These are phyloP conservation scores for Lipomyces spencermartinsiae DNA, from an alignment of 805 yeast species.

Conservation along the genomic window DNA sequence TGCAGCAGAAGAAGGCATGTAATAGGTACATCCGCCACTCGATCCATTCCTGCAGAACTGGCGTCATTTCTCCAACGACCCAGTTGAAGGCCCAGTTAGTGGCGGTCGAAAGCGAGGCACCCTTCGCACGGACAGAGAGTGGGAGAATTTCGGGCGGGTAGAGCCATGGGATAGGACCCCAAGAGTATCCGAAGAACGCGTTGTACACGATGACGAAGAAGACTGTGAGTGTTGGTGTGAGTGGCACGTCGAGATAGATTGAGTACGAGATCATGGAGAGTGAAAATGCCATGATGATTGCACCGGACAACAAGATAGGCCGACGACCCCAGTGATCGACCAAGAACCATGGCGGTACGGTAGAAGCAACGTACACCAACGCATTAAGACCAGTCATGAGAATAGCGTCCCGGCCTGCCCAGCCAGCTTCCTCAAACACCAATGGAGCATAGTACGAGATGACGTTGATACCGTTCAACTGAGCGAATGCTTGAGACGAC, in stretches of 20 bases:
- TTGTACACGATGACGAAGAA: constrained; percentile 77
- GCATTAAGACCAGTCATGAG: constrained; percentile 87
- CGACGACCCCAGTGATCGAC: constrained; percentile 93
- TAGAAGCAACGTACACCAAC: constrained; percentile 63
- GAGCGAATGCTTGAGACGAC: constrained; percentile 91
- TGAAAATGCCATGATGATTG: constrained; percentile 77
- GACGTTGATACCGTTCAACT: constrained; percentile 90
- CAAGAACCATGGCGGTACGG: constrained; percentile 88
- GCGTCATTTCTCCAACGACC: constrained; percentile 90
- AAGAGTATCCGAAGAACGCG: constrained; percentile 81
- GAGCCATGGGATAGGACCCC: constrained; percentile 61
- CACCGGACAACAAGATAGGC: constrained; percentile 80
- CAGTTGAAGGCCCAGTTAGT: constrained; percentile 93
- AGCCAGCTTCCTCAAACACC: constrained; percentile 94
- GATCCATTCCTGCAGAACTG: constrained; percentile 76
- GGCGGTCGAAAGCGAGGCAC: constrained; percentile 89
- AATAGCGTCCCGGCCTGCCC: constrained; percentile 86
- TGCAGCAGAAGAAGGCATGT: constrained; percentile 77
- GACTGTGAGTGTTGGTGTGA: constrained; percentile 76
- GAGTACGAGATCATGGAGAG: constrained; percentile 69
- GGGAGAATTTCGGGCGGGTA: constrained; percentile 62
- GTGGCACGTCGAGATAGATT: constrained; percentile 55
- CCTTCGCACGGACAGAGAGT: constrained; percentile 81
- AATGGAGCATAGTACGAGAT: constrained; percentile 92
- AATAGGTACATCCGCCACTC: constrained; percentile 81